Evolutionary conservation across 805 yeast genomes (phyloP), one percentile per base, ranked within the genome.

Genomic region (Starmerella floris): DNA sequence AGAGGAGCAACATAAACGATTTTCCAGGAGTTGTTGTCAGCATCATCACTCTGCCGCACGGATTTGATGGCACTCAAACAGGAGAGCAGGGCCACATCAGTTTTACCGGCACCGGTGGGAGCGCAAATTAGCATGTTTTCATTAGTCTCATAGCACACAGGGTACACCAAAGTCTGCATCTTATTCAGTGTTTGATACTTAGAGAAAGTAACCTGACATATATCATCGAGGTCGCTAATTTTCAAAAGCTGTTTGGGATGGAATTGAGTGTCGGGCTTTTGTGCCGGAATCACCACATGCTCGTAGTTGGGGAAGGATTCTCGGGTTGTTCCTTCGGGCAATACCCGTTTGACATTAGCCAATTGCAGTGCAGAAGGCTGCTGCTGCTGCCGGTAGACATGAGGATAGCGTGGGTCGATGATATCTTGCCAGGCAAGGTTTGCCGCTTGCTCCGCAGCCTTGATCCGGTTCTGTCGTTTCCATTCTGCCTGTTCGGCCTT

Each of bases 31-130:
- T 87, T 50, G 87, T 64, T 0, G 96, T 96, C 0, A 95, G 95
- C 16, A 51, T 79, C 83, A 50, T 78, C 81, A 71, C 1, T 69
- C 4, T 42, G 37, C 4, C 30, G 20, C 3, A 30, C 45, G 2
- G 36, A 5, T 28, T 76, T 73, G 13, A 88, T 77, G 0, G 91
- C 74, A 54, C 81, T 88, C 40, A 87, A 31, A 17, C 34, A 31
- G 0, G 95, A 67, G 35, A 91, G 62, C 77, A 91, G 74, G 0
- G 99, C 99, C 23, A 91, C 95, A 58, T 91, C 91, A 21, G 98
- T 88, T 59, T 88, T 88, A 64, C 98, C 98, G 2, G 95, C 95
- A 65, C 98, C 98, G 0, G 98, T 88, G 5, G 98, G 98, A 1
- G 98, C 97, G 69, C 97, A 88, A 51, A 88, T 65, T 16, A 88